Conservation (phyloP, 352 stramenopile genomes). For the Globisporangium ultimum region DNA sequence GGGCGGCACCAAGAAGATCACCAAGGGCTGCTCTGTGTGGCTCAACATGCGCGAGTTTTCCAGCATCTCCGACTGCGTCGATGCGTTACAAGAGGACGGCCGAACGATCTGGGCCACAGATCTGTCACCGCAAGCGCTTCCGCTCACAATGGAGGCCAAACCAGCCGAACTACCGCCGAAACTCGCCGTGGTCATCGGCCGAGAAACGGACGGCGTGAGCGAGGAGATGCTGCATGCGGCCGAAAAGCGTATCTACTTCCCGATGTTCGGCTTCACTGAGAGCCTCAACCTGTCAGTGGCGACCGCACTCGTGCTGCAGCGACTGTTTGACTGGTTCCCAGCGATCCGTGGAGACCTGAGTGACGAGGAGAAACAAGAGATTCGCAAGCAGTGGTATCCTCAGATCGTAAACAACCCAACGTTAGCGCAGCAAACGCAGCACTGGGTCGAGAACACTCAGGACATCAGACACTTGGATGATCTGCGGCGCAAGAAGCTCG, state of each 20-base stretch:
- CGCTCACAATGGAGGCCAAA: constrained; percentile 33
- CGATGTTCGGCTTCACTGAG: constrained; percentile 92
- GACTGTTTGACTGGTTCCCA: constrained; percentile 79
- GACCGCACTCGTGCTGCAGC: constrained; percentile 90
- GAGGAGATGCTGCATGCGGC: constrained; percentile 84
- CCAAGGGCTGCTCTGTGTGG: constrained; percentile 80
- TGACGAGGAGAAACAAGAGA: constrained; percentile 37
- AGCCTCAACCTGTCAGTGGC: constrained; percentile 93
- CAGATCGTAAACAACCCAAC: constrained; percentile 70
- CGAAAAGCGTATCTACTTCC: constrained; percentile 91
- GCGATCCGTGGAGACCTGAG: constrained; percentile 52
- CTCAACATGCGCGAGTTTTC: constrained; percentile 85
- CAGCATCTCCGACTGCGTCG: constrained; percentile 78
- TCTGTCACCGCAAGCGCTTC: constrained; percentile 69
- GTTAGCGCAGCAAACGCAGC: constrained; percentile 43
- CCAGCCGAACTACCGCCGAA: constrained; percentile 72
- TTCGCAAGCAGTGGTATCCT: constrained; percentile 59
- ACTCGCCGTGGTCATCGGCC: constrained; percentile 92
- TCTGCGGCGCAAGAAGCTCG: constrained; percentile 53
- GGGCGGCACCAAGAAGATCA: constrained; percentile 67
- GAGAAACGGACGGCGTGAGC: constrained; percentile 90
- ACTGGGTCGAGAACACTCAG: constrained; percentile 38
- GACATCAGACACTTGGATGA: constrained; percentile 49
- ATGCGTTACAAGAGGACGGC: constrained; percentile 47
- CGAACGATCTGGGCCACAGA: constrained; percentile 91